Evolutionary conservation across 2,329 filamentous ascomycete genomes (phyloP), one percentile per base, ranked within the genome.

Genomic region (Sclerotinia glacialis): DNA sequence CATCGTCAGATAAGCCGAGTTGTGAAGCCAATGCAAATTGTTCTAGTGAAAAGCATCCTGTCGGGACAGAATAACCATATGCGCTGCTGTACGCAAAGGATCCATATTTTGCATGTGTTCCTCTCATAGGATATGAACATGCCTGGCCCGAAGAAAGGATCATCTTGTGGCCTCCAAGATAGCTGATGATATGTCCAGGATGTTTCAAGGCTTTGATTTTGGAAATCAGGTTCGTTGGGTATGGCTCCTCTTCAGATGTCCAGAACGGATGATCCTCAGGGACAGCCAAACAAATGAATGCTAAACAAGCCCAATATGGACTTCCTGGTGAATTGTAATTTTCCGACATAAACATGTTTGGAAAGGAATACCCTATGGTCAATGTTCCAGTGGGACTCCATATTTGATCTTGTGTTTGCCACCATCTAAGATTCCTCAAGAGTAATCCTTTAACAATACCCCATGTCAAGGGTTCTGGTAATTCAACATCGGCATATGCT

Each of bases 61-160:
- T 90, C 0, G 90, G 89, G 0, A 93, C 90, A 0, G 88, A 91
- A 78, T 93, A 93, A 26, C 83, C 89, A 76, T 91, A 93, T 0
- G 88, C 85, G 63, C 88, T 88, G 73, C 86, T 90, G 78, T 93
- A 93, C 7, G 89, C 89, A 74, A 93, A 93, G 68, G 86, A 85
- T 56, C 90, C 90, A 76, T 93, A 93, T 74, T 93, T 93, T 69
- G 90, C 89, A 76, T 93, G 90, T 0, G 90, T 91, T 64, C 89
- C 90, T 77, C 91, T 91, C 81, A 93, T 88, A 0, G 90, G 88
- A 75, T 93, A 93, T 76, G 90, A 88, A 77, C 90, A 93, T n/a
- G 88, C 88, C 76, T 94, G 90, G 1, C 91, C 90, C 0, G 88
- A 90, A 5, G 86, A 89, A 9, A 93, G 82, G 31, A 93, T 81